Conservation (phyloP, 257 asterid species). For the Nicotiana knightiana region DNA sequence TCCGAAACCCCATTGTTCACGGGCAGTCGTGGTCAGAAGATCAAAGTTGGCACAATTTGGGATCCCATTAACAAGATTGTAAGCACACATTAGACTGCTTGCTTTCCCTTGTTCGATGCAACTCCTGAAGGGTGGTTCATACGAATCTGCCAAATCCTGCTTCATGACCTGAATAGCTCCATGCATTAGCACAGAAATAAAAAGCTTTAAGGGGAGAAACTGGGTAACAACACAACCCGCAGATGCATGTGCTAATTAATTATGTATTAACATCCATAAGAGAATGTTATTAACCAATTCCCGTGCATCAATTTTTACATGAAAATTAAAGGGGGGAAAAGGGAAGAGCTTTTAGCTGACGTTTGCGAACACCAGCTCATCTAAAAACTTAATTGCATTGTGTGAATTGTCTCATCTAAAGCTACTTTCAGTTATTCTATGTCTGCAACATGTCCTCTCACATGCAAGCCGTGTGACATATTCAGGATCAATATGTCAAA, state of each 20-base stretch:
- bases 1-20: conserved; percentile 59
- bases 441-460: background rate
- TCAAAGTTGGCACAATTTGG: conserved; percentile 56
- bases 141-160: conserved; percentile 73
- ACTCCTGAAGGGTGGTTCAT: conserved; percentile 62
- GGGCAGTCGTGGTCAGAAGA: conserved; percentile 49
- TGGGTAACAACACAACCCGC: background rate
- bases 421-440: background rate
- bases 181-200: background rate
- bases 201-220: background rate
- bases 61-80: conserved; percentile 60
- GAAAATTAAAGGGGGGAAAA: background rate
- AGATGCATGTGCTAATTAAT: background rate
- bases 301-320: background rate
- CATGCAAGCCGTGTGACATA: background rate
- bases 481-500: background rate
- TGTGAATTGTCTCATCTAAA: background rate
- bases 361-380: background rate
- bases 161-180: conserved; percentile 35
- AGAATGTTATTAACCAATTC: background rate
- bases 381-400: background rate
- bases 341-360: background rate
- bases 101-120: conserved; percentile 58
- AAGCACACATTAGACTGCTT: conserved; percentile 66
- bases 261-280: background rate